Conservation (phyloP, 163 green algal genomes). For the Chloromonas sp. region DNA sequence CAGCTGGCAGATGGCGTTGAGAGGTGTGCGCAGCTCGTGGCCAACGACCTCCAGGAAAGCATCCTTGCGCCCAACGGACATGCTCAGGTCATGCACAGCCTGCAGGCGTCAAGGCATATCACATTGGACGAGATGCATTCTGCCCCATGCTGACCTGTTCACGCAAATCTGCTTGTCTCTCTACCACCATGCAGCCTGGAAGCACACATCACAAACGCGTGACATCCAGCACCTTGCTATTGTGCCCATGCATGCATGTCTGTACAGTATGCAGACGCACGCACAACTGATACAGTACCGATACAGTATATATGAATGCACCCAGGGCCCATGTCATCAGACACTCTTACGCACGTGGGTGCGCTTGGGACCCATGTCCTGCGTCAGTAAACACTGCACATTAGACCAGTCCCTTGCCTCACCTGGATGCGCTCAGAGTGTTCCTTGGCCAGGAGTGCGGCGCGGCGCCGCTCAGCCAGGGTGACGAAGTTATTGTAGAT, state of each 20-base stretch:
- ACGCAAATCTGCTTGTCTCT: too few species aligned
- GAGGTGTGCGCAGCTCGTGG: constrained; percentile 43
- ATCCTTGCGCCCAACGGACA: constrained; percentile 22
- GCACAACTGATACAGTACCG: too few species aligned
- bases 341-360: neutral
- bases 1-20: constrained; percentile 40
- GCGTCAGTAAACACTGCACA: too few species aligned
- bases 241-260: too few species aligned
- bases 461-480: constrained; percentile 3
- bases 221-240: too few species aligned
- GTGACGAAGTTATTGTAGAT: constrained; percentile 17
- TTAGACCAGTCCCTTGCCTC: too few species aligned
- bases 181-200: too few species aligned
- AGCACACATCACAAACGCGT: too few species aligned
- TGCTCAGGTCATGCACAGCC: constrained; percentile 11
- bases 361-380: neutral
- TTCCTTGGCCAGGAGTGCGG: constrained; percentile 14
- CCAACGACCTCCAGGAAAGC: constrained; percentile 37
- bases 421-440: constrained; percentile 20
- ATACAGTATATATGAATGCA: neutral
- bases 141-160: too few species aligned
- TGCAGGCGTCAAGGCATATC: neutral
- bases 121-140: too few species aligned
- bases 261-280: too few species aligned
- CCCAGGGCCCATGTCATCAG: neutral